Evolutionary conservation across 306 rosid genomes (phyloP), one percentile per base, ranked within the genome.

Genomic region (Benincasa hispida): DNA sequence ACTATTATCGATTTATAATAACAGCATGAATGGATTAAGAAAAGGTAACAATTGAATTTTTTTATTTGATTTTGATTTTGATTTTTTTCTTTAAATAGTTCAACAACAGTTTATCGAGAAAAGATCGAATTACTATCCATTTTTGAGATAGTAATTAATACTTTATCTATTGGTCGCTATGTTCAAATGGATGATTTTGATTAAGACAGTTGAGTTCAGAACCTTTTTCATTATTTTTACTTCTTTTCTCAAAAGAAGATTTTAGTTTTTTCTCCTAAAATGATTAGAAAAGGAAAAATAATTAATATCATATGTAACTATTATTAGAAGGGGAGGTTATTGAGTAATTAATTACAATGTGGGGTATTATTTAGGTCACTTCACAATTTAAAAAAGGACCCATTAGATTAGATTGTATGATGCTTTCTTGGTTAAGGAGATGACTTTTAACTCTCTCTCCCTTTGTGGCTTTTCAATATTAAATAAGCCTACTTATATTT

Each of bases 331-430:
- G 25, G 8, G 12, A 17, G 39, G 7, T 63, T 32, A 30, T 63
- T 32, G 45, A 69, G 22, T 47, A 45, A 25, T 75, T 42, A 41
- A 22, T 69, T 61, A 19, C 51, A 70, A 63, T 27, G 28, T 21
- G 21, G 53, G 63, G 81, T 80, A 81, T 86, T 79, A 81, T 86
- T n/a, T 75, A 87, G 85, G 86, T 79, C 80, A 80, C 39, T 78
- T 79, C 82, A 82, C 83, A 79, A 84, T 86, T 84, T 8, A 70
- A 85, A 74, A 50, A 75, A 53, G 88, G 87, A 75, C 28, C 87
- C 86, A 77, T 76, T 81, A 57, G 81, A 87, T 65, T 37, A 65
- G 50, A 89, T 88, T 87, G 72, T 69, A 76, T 67, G 41, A 78
- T 78, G 47, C 66, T 76, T 72, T 61, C 57, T 75, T 82, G 24